Percentiles rank a stretch among this genome's conserved stretches.
Conservation (phyloP, 2,329 filamentous ascomycete species). For the Aspergillus oerlinghausenensis region DNA sequence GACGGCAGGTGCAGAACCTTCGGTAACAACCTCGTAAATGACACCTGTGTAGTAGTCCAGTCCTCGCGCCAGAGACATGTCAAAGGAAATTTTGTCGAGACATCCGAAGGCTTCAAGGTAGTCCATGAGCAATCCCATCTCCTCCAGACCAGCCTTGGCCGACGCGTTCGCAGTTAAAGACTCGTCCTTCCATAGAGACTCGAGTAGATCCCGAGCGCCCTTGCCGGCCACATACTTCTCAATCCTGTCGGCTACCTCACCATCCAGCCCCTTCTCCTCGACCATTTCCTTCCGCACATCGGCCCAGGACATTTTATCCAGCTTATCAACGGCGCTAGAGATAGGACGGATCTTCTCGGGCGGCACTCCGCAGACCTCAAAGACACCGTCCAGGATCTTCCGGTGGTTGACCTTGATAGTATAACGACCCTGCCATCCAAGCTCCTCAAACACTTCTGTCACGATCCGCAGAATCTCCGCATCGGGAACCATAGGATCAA, state of each 20-base stretch:
- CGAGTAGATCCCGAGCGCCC: constrained; percentile 69
- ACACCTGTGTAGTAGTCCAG: constrained; percentile 91
- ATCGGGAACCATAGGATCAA: constrained; percentile 88
- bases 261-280: constrained; percentile 77
- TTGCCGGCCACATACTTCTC: constrained; percentile 77
- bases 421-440: constrained; percentile 69
- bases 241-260: constrained; percentile 77
- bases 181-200: constrained; percentile 63
- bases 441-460: constrained; percentile 75
- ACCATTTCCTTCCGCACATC: constrained; percentile 92
- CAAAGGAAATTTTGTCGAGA: constrained; percentile 73
- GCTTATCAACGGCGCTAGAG: constrained; percentile 89
- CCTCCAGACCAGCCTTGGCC: constrained; percentile 73
- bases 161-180: constrained; percentile 65
- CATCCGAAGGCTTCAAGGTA: constrained; percentile 77
- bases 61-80: constrained; percentile 82
- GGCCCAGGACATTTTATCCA: constrained; percentile 87
- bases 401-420: constrained; percentile 95
- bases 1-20: constrained; percentile 62
- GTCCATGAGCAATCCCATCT: constrained; percentile 74
- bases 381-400: constrained; percentile 88
- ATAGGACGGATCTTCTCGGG: constrained; percentile 82
- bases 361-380: constrained; percentile 85
- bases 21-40: constrained; percentile 85
- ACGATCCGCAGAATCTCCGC: constrained; percentile 83